phyloP scores from a whole-genome alignment of 2,329 filamentous ascomycete genomes.

The Echinosphaeria canescens region DNA sequence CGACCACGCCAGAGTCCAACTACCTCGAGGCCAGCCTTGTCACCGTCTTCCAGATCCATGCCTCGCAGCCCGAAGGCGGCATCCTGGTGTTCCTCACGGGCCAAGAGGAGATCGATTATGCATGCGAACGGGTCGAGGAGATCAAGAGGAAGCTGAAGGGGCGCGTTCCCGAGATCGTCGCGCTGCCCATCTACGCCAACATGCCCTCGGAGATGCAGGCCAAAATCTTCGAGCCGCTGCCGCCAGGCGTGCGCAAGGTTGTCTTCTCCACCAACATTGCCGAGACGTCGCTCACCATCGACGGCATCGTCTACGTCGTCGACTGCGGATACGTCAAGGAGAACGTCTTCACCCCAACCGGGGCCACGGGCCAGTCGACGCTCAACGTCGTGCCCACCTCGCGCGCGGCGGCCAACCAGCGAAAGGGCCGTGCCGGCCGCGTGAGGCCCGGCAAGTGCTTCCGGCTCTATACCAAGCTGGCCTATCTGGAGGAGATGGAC shows the following conservation, averaged over 20 bases:
- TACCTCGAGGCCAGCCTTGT: slow-evolving; percentile 83
- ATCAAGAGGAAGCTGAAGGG: slow-evolving; percentile 72
- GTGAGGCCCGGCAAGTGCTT: slow-evolving; percentile 88
- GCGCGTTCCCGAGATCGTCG: slow-evolving; percentile 67
- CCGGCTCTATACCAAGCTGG: slow-evolving; percentile 79
- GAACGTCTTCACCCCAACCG: slow-evolving; percentile 71
- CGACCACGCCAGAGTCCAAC: slow-evolving; percentile 77
- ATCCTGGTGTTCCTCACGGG: slow-evolving; percentile 91
- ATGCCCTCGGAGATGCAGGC: slow-evolving; percentile 76
- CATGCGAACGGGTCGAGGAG: slow-evolving; percentile 64
- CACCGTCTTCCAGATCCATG: slow-evolving; percentile 88
- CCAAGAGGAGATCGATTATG: slow-evolving; percentile 87
- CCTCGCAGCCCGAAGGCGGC: slow-evolving; percentile 65
- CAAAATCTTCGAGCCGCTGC: slow-evolving; percentile 89
- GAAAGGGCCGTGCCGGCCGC: slow-evolving; percentile 80
- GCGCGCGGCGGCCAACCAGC: slow-evolving; percentile 77
- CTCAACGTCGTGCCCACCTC: slow-evolving; percentile 83
- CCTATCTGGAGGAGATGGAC: slow-evolving; percentile 87
- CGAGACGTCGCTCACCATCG: slow-evolving; percentile 86
- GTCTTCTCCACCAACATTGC: slow-evolving; percentile 94
- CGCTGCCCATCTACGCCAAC: slow-evolving; percentile 89
- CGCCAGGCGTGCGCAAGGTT: slow-evolving; percentile 67
- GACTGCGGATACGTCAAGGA: slow-evolving; percentile 93
- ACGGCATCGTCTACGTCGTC: slow-evolving; percentile 90
- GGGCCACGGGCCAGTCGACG: slow-evolving; percentile 66